Evolutionary conservation across 164 flowering plant genomes (phyloP), one percentile per base, ranked within the genome.

Genomic region (Malania oleifera): DNA sequence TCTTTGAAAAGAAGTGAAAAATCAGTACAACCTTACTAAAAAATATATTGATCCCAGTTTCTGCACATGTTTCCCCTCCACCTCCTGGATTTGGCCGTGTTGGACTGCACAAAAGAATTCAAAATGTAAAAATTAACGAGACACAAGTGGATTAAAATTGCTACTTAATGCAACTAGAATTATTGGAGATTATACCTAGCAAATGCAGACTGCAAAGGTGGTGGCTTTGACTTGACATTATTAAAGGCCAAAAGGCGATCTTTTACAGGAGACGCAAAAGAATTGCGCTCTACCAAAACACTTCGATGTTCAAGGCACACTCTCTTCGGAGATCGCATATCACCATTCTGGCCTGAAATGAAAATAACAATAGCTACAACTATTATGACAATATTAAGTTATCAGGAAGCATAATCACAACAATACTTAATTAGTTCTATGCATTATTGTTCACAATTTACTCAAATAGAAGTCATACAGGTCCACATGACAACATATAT

Each of bases 51-150:
- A 91, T 85, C 58, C 92, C 93, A 31, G 99, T 91, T 72, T 95
- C 99, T 12, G 96, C 99, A 70, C 95, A 95, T 47, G 99, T 95
- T 82, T 91, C 99, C 52, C 99, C 99, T 66, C 87, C 89, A 63
- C 95, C 95, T 65, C 83, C 86, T 12, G 95, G 96, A 67, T 70
- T 84, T 57, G 90, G 95, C 55, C 90, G 79, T 48, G 86, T 82
- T 34, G 98, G 99, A 74, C 99, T 95, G 85, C 67, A 74, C 10
- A 39, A 13, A 17, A 29, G 28, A 15, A 60, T 14, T 19, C 44
- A 40, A 52, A 46, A 14, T 5, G 49, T 15, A 27, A 48, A 41
- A 19, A 44, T 38, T 5, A 39, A 24, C 40, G 17, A 55, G n/a
- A 52, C 29, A 22, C 1, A 43, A 51, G 19, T 19, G 25, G 31